Evolutionary conservation across 352 stramenopile genomes (phyloP), one percentile per base, ranked within the genome.

Genomic region (Peronospora destructor): DNA sequence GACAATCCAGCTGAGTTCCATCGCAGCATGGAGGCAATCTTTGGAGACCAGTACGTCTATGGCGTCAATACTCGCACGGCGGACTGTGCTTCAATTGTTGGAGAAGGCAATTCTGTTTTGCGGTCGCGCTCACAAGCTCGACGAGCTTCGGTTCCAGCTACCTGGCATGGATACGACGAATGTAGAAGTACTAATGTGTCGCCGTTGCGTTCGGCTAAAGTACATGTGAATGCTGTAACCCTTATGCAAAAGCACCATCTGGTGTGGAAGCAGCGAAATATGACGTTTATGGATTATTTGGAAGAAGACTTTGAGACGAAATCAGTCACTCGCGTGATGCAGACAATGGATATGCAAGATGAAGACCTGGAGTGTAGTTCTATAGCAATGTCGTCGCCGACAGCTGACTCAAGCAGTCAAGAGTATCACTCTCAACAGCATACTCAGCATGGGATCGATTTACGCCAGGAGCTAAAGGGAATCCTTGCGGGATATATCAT

Each of bases 41-140:
- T 85, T 49, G 76, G 73, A 9, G 66, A 76, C 23, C 59, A 72
- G 45, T 87, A 87, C 38, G 66, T 85, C 36, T 79, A 75, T 25
- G 76, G 76, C 0, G 44, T 77, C 10, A 73, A 76, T 49, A 45
- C 76, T 13, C 66, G 64, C 9, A 59, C 47, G 0, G 52, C 76
- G 16, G 71, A 82, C 17, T 79, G 66, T 43, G 37, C 36, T 4
- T 33, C 53, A 11, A 45, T 39, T 21, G 17, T 25, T 52, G 49
- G 16, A 21, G 49, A 36, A 19, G 26, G 21, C 5, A 41, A 17
- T 42, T 7, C 21, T n/a, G 25, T 33, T 9, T 45, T 53, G 33
- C 21, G 34, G 7, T 52, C 44, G 2, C 35, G 41, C 10, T 21
- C 28, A 52, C 47, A 52, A 42, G 32, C 45, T 12, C 45, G 46